phyloP scores from a whole-genome alignment of 2,329 filamentous ascomycete genomes.

The Tolypocladium endophyticum region DNA sequence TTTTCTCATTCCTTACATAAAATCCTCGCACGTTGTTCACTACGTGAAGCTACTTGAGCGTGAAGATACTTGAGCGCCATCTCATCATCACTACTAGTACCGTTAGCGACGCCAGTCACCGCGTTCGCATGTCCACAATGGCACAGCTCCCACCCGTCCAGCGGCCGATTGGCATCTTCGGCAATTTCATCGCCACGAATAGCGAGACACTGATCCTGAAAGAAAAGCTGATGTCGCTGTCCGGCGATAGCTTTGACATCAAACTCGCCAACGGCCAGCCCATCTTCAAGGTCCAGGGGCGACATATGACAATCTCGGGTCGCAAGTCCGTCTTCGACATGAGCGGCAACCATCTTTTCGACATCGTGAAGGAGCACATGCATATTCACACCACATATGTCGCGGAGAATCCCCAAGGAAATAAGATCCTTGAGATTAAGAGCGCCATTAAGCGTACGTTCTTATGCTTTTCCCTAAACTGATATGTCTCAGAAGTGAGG shows the following conservation, averaged over 20 bases:
- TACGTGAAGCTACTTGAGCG: background rate
- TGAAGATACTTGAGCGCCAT: background rate
- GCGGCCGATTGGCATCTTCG: constrained; percentile 28
- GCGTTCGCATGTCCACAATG: background rate
- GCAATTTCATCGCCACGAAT: constrained; percentile 24
- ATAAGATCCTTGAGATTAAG: constrained; percentile 44
- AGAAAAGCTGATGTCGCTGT: constrained; percentile 51
- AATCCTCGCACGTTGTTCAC: background rate
- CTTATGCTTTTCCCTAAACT: background rate
- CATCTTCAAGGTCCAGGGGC: constrained; percentile 46
- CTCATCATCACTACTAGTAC: background rate
- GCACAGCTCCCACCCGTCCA: constrained; percentile 17
- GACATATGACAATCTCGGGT: constrained; percentile 38
- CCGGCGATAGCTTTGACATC: constrained; percentile 55
- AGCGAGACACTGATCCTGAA: constrained; percentile 43
- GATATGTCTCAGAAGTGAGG: background rate
- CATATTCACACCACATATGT: constrained; percentile 41
- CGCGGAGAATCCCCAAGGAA: constrained; percentile 31
- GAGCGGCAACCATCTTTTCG: constrained; percentile 43
- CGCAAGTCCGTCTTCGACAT: constrained; percentile 47
- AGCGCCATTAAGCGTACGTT: constrained; percentile 20
- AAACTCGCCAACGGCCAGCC: constrained; percentile 41
- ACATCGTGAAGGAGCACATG: constrained; percentile 42
- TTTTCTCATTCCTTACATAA: background rate
- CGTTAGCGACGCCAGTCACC: background rate